Evolutionary conservation across 2,329 filamentous ascomycete species (phyloP).

Genomic region (Fusarium paranaense): DNA sequence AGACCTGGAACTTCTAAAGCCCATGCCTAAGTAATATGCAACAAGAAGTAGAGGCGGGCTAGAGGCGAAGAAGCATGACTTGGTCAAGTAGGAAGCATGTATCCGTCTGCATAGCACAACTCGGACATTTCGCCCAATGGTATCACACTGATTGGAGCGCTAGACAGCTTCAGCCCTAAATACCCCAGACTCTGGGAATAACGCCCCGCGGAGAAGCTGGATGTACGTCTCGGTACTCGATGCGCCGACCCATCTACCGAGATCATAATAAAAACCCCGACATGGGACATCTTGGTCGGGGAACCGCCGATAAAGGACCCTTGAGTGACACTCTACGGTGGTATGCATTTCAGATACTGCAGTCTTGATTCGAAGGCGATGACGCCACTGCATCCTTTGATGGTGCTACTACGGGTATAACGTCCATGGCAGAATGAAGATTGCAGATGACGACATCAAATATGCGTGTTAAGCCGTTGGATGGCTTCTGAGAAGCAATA

Average conservation of each 20-base stretch:
- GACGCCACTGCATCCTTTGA: not conserved
- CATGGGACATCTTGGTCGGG: not conserved
- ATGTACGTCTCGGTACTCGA: not conserved
- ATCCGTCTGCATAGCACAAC: not conserved
- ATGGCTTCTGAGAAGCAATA: not conserved
- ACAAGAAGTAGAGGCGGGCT: not conserved
- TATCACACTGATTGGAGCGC: not conserved
- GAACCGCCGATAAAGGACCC: not conserved
- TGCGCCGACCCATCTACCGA: not conserved
- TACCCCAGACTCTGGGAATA: not conserved
- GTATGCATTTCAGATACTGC: not conserved
- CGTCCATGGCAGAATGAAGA: slow-evolving; percentile 10
- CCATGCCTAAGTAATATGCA: not conserved
- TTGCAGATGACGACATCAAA: slow-evolving; percentile 25
- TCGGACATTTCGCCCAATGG: not conserved
- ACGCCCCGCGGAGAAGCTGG: not conserved
- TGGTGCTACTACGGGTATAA: slow-evolving; percentile 1
- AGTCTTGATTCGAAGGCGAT: not conserved
- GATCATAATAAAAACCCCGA: not conserved
- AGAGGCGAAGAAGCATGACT: not conserved
- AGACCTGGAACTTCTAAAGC: not conserved
- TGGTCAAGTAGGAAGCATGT: not conserved
- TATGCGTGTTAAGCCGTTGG: not conserved
- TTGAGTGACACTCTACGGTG: not conserved
- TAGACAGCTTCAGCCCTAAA: not conserved